Percentiles rank a stretch among this genome's conserved stretches.
Conservation (phyloP, 148 eudicot species). For the Spergularia marina region DNA sequence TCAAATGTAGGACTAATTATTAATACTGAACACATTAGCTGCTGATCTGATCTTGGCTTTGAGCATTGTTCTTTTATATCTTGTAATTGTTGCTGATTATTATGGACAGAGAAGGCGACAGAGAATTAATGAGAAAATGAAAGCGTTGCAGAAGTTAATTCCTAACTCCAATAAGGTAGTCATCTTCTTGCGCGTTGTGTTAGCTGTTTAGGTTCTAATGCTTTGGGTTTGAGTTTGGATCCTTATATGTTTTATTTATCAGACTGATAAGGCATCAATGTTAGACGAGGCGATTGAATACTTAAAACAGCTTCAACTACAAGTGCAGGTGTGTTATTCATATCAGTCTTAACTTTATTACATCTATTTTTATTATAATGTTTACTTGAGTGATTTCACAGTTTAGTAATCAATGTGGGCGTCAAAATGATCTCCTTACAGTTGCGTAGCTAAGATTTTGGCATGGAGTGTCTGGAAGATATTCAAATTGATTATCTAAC, state of each 20-base stretch:
- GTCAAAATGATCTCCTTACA: too few relatives aligned
- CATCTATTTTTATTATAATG: too few relatives aligned
- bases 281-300: conserved; percentile 92
- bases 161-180: conserved; percentile 82
- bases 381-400: too few relatives aligned
- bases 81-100: conserved; percentile 16
- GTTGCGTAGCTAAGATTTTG: too few relatives aligned
- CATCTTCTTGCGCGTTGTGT: background rate
- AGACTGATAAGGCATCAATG: conserved; percentile 97
- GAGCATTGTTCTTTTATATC: background rate
- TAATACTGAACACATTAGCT: background rate
- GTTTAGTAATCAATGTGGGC: too few relatives aligned
- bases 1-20: background rate
- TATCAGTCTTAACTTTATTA: background rate
- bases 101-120: conserved; percentile 73
- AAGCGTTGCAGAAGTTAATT: conserved; percentile 78
- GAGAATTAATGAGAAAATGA: conserved; percentile 77
- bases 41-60: background rate
- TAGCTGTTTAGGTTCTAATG: background rate
- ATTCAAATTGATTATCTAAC: too few relatives aligned
- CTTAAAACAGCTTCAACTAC: conserved; percentile 78
- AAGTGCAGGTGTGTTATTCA: conserved; percentile 62
- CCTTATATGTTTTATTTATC: conserved; percentile 14
- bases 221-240: background rate
- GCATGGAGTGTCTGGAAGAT: too few relatives aligned